A percentile compares a stretch with the other conserved stretches of the same genome.
phyloP scores from a whole-genome alignment of 768 basidiomycete species.

The Hypholoma sublateritium region DNA sequence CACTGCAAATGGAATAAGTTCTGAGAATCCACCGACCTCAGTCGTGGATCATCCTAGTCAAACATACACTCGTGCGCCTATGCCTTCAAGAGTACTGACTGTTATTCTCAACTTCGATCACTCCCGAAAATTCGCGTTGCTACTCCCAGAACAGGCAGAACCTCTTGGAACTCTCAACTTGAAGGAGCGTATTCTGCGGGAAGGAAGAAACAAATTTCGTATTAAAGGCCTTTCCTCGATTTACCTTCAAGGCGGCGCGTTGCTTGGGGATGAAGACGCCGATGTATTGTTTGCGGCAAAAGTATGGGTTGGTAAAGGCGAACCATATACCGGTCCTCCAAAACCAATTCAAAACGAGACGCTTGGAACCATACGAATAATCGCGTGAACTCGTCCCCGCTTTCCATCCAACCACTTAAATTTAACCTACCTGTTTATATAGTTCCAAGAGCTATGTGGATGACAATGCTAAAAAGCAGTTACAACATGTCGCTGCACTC shows the following conservation, averaged over 20 bases:
- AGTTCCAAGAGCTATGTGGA: neutral
- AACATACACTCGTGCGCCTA: too few relatives aligned
- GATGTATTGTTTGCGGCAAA: neutral
- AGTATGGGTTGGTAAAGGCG: neutral
- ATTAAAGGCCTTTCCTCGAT: constrained; percentile 28
- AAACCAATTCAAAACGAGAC: neutral
- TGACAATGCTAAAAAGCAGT: neutral
- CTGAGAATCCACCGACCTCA: too few relatives aligned
- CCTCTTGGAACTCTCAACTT: neutral
- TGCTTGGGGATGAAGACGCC: constrained; percentile 16
- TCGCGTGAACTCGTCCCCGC: neutral
- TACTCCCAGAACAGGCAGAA: constrained; percentile 6
- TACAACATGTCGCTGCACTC: constrained; percentile 26
- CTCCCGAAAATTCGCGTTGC: constrained; percentile 27
- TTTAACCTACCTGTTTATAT: neutral
- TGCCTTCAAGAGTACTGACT: constrained; percentile 31
- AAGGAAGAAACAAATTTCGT: constrained; percentile 39
- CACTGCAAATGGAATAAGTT: too few relatives aligned
- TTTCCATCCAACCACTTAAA: neutral
- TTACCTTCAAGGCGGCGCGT: constrained; percentile 20
- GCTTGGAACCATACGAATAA: neutral
- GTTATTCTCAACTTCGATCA: constrained; percentile 36
- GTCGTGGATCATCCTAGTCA: too few relatives aligned
- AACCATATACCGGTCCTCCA: neutral
- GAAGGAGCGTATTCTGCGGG: constrained; percentile 24